Evolutionary conservation across 192 early-diverging fungal species (phyloP).

Genomic region (Lobosporangium transversale): DNA sequence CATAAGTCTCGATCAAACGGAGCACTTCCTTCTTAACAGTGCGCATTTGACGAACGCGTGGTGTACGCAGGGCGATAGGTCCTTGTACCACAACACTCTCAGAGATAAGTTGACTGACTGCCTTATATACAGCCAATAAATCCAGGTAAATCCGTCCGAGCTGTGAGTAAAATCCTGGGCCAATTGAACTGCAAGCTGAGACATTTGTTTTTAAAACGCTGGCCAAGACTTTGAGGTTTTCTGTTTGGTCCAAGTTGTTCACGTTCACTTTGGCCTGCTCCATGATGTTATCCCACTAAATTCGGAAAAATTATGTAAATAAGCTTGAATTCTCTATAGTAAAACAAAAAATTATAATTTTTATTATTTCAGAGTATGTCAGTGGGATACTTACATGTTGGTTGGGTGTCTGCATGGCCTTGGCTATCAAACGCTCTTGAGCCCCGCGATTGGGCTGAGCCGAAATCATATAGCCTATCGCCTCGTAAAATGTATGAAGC

Average conservation of each 20-base stretch:
- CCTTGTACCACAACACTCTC: conserved; percentile 77
- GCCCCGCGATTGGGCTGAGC: conserved; percentile 81
- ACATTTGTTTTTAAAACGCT: conserved; percentile 97
- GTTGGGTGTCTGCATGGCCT: conserved; percentile 92
- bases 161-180: conserved; percentile 87
- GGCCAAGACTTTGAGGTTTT: conserved; percentile 87
- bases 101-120: conserved; percentile 85
- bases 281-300: conserved; percentile 85
- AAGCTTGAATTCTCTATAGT: no score
- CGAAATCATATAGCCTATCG: conserved; percentile 96
- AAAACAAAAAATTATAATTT: no score
- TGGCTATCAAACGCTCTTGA: conserved; percentile 86
- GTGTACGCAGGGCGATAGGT: conserved; percentile 89
- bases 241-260: conserved; percentile 75
- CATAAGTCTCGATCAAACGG: conserved; percentile 89
- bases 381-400: conserved; percentile 67
- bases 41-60: conserved; percentile 87
- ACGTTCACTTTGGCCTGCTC: conserved; percentile 73
- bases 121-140: conserved; percentile 90
- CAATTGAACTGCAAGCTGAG: conserved; percentile 87
- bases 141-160: conserved; percentile 90
- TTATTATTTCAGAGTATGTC: neutral
- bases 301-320: neutral
- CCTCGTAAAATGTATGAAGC: conserved; percentile 98
- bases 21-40: conserved; percentile 97